phyloP scores from a whole-genome alignment of 2,329 filamentous ascomycete species.

The Colletotrichum lini region DNA sequence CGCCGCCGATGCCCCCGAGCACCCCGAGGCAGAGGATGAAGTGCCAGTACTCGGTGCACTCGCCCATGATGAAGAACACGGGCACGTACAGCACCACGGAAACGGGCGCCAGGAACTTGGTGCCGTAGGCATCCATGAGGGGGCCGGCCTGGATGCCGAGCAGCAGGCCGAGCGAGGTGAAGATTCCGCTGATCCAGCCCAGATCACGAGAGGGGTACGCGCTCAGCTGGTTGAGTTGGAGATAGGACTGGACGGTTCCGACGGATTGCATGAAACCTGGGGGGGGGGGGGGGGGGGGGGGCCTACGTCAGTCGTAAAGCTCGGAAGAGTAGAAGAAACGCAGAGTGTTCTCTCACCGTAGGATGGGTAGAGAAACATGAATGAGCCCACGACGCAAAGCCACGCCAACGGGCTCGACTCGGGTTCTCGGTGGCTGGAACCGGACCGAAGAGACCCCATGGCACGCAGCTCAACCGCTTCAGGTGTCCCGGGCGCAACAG shows the following conservation, averaged over 20 bases:
- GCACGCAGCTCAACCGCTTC: constrained; percentile 2
- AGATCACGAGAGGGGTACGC: constrained; percentile 59
- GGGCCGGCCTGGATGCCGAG: constrained; percentile 64
- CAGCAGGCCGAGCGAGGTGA: constrained; percentile 60
- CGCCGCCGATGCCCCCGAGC: constrained; percentile 58
- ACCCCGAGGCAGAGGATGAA: constrained; percentile 61
- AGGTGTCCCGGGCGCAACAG: background rate
- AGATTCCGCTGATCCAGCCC: constrained; percentile 64
- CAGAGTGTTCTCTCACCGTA: constrained; percentile 17
- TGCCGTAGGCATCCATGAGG: constrained; percentile 63
- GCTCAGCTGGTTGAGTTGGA: constrained; percentile 59
- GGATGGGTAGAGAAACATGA: constrained; percentile 39
- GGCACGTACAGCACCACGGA: constrained; percentile 55
- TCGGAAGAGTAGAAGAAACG: background rate
- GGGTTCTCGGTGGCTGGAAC: constrained; percentile 13
- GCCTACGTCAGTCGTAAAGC: background rate
- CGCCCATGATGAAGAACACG: constrained; percentile 61
- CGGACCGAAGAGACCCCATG: background rate
- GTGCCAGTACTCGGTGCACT: constrained; percentile 64
- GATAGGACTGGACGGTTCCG: constrained; percentile 64
- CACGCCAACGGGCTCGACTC: constrained; percentile 38
- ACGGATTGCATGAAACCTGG: constrained; percentile 63
- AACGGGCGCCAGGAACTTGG: constrained; percentile 55
- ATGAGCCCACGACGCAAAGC: constrained; percentile 38
- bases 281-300: too few species aligned